A percentile compares a stretch with the other conserved stretches of the same genome.
Evolutionary conservation across 192 early-diverging fungal species (phyloP).

Genomic region (Tieghemiomyces parasiticus): DNA sequence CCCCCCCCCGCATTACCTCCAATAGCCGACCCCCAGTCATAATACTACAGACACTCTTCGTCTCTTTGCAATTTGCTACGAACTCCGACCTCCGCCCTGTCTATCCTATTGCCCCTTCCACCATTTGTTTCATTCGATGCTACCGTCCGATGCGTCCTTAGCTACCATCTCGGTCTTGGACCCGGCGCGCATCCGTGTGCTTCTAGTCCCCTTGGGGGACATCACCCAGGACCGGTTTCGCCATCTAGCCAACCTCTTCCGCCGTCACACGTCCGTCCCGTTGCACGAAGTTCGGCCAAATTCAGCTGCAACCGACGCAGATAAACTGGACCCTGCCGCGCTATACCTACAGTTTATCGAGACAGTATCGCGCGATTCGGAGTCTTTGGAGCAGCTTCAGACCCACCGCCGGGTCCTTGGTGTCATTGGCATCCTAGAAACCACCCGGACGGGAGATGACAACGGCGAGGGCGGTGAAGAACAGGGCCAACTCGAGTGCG

Average conservation of each 20-base stretch:
- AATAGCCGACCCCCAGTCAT: too few relatives aligned
- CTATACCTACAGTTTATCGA: constrained; percentile 1
- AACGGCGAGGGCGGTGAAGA: constrained; percentile 8
- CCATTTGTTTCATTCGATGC: too few relatives aligned
- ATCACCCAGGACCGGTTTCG: constrained; percentile 16
- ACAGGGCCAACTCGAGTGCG: constrained; percentile 13
- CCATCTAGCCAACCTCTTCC: constrained; percentile 17
- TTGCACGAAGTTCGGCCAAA: constrained; percentile 18
- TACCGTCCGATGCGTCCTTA: too few relatives aligned
- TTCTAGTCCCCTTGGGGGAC: constrained; percentile 24
- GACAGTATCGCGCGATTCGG: constrained; percentile 5
- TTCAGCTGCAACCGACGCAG: neutral
- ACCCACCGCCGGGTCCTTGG: constrained; percentile 28
- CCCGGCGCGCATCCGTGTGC: constrained; percentile 25
- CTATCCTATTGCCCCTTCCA: too few relatives aligned
- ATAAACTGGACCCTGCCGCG: neutral
- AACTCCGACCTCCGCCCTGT: too few relatives aligned
- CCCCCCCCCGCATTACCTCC: too few relatives aligned
- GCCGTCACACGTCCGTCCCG: constrained; percentile 15
- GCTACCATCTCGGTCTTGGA: constrained; percentile 16
- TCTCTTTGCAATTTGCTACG: too few relatives aligned
- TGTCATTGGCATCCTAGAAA: constrained; percentile 24
- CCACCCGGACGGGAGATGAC: neutral
- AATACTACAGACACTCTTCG: too few relatives aligned
- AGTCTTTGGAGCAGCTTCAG: constrained; percentile 28